These are phyloP conservation scores for Camptophora hylomeconis DNA, from an alignment of 2,329 filamentous ascomycete species.

Conservation along the genomic window DNA sequence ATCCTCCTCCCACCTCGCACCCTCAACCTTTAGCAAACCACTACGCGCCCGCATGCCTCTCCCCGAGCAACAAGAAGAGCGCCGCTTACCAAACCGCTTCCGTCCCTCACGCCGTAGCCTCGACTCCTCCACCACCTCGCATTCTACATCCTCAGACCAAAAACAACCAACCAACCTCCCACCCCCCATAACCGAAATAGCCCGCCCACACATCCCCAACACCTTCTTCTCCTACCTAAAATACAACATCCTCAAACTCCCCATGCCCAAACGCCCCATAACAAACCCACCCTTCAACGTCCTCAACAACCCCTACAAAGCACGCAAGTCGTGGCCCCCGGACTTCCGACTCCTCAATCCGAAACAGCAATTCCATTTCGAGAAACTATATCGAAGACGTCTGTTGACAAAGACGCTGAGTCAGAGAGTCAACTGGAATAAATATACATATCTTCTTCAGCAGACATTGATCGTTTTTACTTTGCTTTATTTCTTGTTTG, in stretches of 20 bases:
- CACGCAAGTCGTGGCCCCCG: conserved; percentile 52
- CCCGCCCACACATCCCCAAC: no score
- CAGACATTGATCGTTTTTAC: conserved; percentile 33
- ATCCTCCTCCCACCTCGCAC: conserved; percentile 3
- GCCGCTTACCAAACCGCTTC: conserved; percentile 3
- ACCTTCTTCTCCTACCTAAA: conserved; percentile 11
- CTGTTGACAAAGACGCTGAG: conserved; percentile 47
- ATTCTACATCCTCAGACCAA: background rate
- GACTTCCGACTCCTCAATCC: conserved; percentile 48
- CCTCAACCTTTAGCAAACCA: background rate
- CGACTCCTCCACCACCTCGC: background rate
- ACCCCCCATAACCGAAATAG: no score
- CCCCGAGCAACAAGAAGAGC: conserved; percentile 4
- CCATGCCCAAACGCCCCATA: conserved; percentile 7
- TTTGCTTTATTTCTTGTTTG: conserved; percentile 16
- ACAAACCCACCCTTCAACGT: conserved; percentile 14
- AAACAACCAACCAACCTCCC: conserved; percentile 4
- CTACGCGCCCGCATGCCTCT: background rate
- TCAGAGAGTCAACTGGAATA: conserved; percentile 39
- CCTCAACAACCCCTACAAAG: conserved; percentile 42
- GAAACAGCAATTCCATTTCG: conserved; percentile 56
- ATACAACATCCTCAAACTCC: conserved; percentile 10
- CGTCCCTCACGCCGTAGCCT: background rate
- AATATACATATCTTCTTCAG: conserved; percentile 44
- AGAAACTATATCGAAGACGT: conserved; percentile 51